Base-by-base conservation (phyloP, 2,329 filamentous ascomycete genomes). In the Colletotrichum spaethianum region DNA sequence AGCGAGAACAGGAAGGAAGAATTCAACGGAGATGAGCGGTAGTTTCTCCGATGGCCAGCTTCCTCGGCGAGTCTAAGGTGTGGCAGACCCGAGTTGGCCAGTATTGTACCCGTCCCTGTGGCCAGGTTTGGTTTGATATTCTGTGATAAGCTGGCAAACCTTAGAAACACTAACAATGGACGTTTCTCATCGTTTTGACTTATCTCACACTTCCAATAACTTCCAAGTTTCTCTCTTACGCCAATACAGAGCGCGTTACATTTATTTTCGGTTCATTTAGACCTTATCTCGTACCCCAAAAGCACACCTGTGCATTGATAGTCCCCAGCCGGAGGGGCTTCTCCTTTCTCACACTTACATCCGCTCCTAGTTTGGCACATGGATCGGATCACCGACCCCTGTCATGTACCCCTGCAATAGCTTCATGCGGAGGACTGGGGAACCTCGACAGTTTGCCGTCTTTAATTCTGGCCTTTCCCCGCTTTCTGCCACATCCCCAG, bases 391-490 rank as follows among this genome's bases (percentile, higher is more conserved):
- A 53, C 26, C 50, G 14, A 33, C 26, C 50, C 69, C 52, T 28
- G 68, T 36, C 48, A 28, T 38, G 11, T 11, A 50, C 50, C 69
- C 65, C 44, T 69, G 59, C 36, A 23, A 63, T 33, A 52, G 59
- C 50, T 55, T 55, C 23, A 55, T 69, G 69, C 69, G 52, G 69
- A 72, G 65, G 69, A 59, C n/a, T 63, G 59, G 53, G 42, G 65
- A 48, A 69, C 1, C 36, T 52, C 23, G 12, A 56, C 33, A 11
- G 40, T n/a, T 7, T 31, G 56, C 56, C 36, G 36, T 42, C 44
- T 28, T 38, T 36, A 11, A 33, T n/a, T 46, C 36, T 46, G 4
- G 1, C 18, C 31, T 50, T 68, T 63, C 64, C 36, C 63, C 42
- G 69, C 69, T 63, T 63, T 53, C 3, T 23, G 52, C 20, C 28